Percentiles rank a stretch among this genome's conserved stretches.
Conservation (phyloP, 306 rosid species). For the Comarum palustre region DNA sequence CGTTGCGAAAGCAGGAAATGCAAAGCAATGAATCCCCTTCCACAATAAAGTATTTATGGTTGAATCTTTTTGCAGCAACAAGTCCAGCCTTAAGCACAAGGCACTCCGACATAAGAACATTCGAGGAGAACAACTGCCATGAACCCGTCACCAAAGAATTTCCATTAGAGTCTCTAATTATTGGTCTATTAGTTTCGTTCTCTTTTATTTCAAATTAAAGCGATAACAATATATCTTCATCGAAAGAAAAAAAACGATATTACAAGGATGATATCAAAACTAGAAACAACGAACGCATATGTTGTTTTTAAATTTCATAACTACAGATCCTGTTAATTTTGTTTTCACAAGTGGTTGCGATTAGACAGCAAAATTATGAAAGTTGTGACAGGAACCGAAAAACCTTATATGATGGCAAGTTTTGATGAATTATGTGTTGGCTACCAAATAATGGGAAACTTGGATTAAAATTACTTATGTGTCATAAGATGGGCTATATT, state of each 20-base stretch:
- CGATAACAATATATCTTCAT: too few species aligned
- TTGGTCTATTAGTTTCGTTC: too few species aligned
- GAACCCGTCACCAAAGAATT: too few species aligned
- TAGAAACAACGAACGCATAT: neutral
- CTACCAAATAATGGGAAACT: conserved; percentile 11
- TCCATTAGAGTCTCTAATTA: too few species aligned
- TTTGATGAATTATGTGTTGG: conserved; percentile 12
- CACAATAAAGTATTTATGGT: too few species aligned
- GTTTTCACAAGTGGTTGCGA: conserved; percentile 14
- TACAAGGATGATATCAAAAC: neutral
- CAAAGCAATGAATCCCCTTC: too few species aligned
- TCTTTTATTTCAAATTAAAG: neutral
- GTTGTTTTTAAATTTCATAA: neutral
- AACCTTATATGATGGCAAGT: conserved; percentile 28
- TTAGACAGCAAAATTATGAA: conserved; percentile 16
- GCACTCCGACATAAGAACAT: too few species aligned
- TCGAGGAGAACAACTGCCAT: too few species aligned
- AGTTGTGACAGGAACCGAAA: conserved; percentile 15
- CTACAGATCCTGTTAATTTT: neutral
- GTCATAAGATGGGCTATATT: conserved; percentile 25
- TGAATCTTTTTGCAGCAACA: too few species aligned
- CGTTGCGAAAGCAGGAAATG: too few species aligned
- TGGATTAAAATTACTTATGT: conserved; percentile 18
- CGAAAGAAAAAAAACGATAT: too few species aligned
- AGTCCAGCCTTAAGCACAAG: too few species aligned